These are phyloP conservation scores for Erythrophleum ivorense DNA, from an alignment of 331 rosid genomes.

Conservation along the genomic window DNA sequence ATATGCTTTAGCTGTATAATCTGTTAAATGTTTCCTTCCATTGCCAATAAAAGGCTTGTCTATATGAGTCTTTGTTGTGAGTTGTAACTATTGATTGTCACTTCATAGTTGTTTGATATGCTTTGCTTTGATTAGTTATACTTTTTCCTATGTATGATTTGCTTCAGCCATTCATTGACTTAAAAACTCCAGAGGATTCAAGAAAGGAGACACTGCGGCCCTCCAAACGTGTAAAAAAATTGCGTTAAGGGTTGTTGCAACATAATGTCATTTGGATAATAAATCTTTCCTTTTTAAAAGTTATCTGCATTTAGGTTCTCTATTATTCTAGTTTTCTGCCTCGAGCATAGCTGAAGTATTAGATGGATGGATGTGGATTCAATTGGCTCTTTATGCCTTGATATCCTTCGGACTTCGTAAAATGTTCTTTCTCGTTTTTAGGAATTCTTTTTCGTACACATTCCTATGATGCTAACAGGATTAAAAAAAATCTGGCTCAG, in stretches of 20 bases:
- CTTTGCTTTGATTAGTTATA: conserved; percentile 19
- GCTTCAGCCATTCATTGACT: conserved; percentile 86
- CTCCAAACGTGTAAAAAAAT: conserved; percentile 69
- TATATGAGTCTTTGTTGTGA: neutral
- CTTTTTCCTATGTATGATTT: conserved; percentile 37
- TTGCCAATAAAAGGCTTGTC: neutral
- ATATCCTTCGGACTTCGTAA: conserved; percentile 8
- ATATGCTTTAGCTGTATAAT: conserved; percentile 8
- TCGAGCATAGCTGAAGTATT: conserved; percentile 2
- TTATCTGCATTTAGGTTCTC: conserved; percentile 3
- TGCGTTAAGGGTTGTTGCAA: conserved; percentile 51
- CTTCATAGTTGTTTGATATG: neutral
- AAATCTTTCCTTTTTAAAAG: neutral
- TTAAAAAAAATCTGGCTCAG: neutral
- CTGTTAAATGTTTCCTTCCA: neutral
- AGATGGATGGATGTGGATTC: neutral
- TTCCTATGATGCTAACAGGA: neutral
- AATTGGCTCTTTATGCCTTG: conserved; percentile 16
- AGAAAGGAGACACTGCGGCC: conserved; percentile 73
- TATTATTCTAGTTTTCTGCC: neutral
- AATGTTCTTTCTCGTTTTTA: neutral
- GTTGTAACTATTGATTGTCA: neutral
- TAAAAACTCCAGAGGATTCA: conserved; percentile 66
- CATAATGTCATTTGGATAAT: conserved; percentile 5
- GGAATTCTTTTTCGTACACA: conserved; percentile 4